A percentile compares a stretch with the other conserved stretches of the same genome.
Conservation (phyloP, 2,329 filamentous ascomycete species). For the Alternaria triticina region DNA sequence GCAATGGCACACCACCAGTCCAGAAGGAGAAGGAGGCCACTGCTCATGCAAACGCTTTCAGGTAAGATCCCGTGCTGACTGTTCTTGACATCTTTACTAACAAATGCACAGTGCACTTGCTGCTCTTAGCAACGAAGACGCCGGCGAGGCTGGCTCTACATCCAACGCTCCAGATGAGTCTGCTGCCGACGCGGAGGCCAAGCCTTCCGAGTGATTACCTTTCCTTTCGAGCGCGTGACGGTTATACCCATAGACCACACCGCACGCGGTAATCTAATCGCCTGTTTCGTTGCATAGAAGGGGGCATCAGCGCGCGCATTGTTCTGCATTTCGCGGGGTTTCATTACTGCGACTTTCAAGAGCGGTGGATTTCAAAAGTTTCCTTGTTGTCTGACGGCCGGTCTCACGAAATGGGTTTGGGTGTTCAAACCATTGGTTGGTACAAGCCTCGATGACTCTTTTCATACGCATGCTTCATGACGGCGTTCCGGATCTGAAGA, state of each 20-base stretch:
- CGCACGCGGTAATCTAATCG: conserved; percentile 49
- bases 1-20: conserved; percentile 83
- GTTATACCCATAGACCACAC: conserved; percentile 46
- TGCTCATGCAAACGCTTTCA: conserved; percentile 84
- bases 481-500: conserved; percentile 36
- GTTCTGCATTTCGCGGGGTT: conserved; percentile 46
- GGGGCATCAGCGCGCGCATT: conserved; percentile 49
- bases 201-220: conserved; percentile 48
- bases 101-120: conserved; percentile 57
- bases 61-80: conserved; percentile 64
- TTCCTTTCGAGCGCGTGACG: conserved; percentile 43
- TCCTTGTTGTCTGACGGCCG: conserved; percentile 29
- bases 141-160: conserved; percentile 67
- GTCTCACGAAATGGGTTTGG: conserved; percentile 18
- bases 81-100: conserved; percentile 17
- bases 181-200: conserved; percentile 33
- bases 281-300: conserved; percentile 50
- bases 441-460: conserved; percentile 13
- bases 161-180: conserved; percentile 63
- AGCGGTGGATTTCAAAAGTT: conserved; percentile 34
- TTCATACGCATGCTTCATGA: conserved; percentile 28
- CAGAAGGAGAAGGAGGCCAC: conserved; percentile 69
- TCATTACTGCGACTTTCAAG: conserved; percentile 22
- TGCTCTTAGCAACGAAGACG: conserved; percentile 62
- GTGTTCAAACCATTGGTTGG: conserved; percentile 23